Base-by-base conservation (phyloP, 2,329 filamentous ascomycete species). In the Hypoxylon sp. region DNA sequence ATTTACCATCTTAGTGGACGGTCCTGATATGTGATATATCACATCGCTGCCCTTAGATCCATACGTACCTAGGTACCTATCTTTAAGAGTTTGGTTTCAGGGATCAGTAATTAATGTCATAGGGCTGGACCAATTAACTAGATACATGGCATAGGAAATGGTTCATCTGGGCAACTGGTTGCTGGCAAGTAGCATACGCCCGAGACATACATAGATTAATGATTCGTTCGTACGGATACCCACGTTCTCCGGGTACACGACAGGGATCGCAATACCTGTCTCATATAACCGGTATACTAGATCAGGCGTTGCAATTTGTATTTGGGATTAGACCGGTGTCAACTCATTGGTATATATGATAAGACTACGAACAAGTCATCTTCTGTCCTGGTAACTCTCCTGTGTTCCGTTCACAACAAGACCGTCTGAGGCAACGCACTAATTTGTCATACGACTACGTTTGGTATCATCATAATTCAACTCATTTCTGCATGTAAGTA, bases 181-280 rank as follows among this genome's bases (percentile, higher is more conserved):
- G 28, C 28, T 30, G 28, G 28, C 28, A 30, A 30, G 28, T 6
- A 30, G 14, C 34, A 36, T 41, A 41, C n/a, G 5, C n/a, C 36
- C 36, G 36, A 41, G 36, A 41, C 36, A 41, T 41, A 41, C 36
- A 41, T 41, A 6, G n/a, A 30, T 1, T 17, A 41, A 41, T 9
- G 6, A 17, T 7, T 41, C 5, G 14, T 11, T 41, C n/a, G 19
- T 7, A 17, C 36, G 36, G 36, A 17, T 11, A 41, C 36, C n/a
- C n/a, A 41, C n/a, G n/a, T 41, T 41, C 36, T 41, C 36, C 36
- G 36, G 36, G n/a, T 41, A 19, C n/a, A 41, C 36, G n/a, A 41
- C 36, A 7, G n/a, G 36, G n/a, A 41, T 6, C n/a, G n/a, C n/a
- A 30, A 30, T 30, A 30, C 28, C 25, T 25, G 5, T 25, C 23